Base-by-base conservation (phyloP, 768 basidiomycete species). In the Lentinus brumalis region DNA sequence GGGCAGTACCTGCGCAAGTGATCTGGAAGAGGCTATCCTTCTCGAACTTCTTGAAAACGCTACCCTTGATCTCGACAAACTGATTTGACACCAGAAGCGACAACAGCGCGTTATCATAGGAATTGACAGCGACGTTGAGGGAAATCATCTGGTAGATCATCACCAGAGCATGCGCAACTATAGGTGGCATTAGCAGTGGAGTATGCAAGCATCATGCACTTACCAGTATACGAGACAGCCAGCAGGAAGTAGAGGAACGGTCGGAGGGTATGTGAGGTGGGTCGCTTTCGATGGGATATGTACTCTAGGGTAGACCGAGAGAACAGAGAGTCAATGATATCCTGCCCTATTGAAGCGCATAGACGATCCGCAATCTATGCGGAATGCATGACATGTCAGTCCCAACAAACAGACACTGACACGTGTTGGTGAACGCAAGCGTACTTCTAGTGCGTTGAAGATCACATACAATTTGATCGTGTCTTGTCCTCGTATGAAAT, bases 381-480 rank as follows among this genome's bases (percentile, higher is more conserved):
- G 18, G 4, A 12, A 18, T 7, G 2, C 7, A 6, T 21, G 29
- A 21, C 14, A 18, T 16, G 44, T n/a, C n/a, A 21, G n/a, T 45
- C 8, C n/a, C 18, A 5, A 21, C 26, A 6, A 46, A 5, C 8
- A 26, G 21, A 49, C 8, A 14, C 21, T 21, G 14, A 29, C 21
- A 26, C 21, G 21, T 15, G 21, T 30, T 29, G 26, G 2, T 18
- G 45, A 53, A 44, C 41, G 11, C 65, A n/a, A 21, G 72, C 86
- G 59, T 74, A 96, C 96, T 83, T 99, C 97, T 7, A 99, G 81
- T 11, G 95, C 96, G 73, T 98, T 98, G 77, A 98, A 99, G 53
- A 99, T 96, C 61, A 99, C 97, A 77, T 98, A 98, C 51, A 99
- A 76, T 77, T 98, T 99, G 78, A 99, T 96, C 2, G 94, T 97